phyloP scores from a whole-genome alignment of 139 green algal genomes.

The Limnomonas spitsbergensis region DNA sequence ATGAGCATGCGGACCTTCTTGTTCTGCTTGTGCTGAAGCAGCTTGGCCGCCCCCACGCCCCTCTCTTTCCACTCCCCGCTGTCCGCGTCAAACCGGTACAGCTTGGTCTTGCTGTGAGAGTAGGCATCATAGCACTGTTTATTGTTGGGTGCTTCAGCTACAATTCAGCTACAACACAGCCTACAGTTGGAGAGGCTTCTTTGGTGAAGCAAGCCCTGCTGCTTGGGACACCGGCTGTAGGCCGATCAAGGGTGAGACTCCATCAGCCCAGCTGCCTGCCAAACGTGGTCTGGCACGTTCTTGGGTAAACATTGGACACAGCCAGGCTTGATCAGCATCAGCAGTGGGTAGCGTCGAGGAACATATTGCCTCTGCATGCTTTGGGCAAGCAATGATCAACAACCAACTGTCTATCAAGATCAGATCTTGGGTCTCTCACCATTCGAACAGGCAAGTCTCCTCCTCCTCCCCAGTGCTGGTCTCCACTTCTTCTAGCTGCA shows the following conservation, averaged over 20 bases:
- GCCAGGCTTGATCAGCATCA: too few relatives aligned
- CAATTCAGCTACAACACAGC: not conserved
- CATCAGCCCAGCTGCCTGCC: too few relatives aligned
- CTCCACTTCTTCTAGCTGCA: constrained; percentile 96
- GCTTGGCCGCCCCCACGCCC: constrained; percentile 82
- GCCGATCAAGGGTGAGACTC: too few relatives aligned
- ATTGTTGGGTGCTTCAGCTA: too few relatives aligned
- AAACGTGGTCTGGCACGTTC: too few relatives aligned
- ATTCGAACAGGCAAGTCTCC: constrained; percentile 81
- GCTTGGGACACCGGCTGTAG: too few relatives aligned
- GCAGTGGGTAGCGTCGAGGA: too few relatives aligned
- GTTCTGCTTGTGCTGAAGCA: constrained; percentile 93
- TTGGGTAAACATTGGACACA: too few relatives aligned
- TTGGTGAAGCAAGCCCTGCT: not conserved
- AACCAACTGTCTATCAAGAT: too few relatives aligned
- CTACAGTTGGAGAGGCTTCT: not conserved
- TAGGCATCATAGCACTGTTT: too few relatives aligned
- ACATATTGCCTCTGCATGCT: too few relatives aligned
- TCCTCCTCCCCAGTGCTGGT: constrained; percentile 91
- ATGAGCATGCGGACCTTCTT: constrained; percentile 92
- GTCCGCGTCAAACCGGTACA: constrained; percentile 93
- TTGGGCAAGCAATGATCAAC: too few relatives aligned
- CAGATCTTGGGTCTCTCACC: constrained; percentile 66
- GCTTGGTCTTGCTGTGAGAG: constrained; percentile 94
- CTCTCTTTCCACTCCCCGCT: constrained; percentile 97